phyloP scores from a whole-genome alignment of 2,329 filamentous ascomycete species.

The Diaporthe citri region DNA sequence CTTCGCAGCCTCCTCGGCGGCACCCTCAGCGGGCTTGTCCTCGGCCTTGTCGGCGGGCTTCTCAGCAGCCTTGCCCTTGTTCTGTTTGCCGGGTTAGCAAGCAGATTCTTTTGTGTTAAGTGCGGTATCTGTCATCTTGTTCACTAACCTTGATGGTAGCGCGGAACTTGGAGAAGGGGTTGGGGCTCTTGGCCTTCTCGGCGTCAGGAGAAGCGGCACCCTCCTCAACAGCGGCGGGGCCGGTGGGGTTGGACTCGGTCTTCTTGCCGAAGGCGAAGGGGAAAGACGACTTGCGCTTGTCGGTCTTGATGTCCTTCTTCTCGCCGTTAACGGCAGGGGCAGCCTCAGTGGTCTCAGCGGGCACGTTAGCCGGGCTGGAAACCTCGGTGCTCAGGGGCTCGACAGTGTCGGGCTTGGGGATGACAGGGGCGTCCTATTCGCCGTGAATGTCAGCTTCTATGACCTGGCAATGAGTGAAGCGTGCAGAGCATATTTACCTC shows the following conservation, averaged over 20 bases:
- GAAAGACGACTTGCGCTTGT: conserved; percentile 86
- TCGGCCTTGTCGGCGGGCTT: conserved; percentile 58
- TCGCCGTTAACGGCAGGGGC: conserved; percentile 64
- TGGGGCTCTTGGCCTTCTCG: conserved; percentile 66
- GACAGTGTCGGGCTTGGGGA: conserved; percentile 69
- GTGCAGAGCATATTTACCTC: conserved; percentile 48
- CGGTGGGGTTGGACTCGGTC: conserved; percentile 62
- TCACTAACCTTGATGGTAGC: conserved; percentile 62
- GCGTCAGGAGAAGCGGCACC: conserved; percentile 48
- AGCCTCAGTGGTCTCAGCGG: conserved; percentile 61
- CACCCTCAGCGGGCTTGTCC: conserved; percentile 53
- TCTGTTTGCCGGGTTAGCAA: conserved; percentile 37
- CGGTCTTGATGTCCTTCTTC: conserved; percentile 75
- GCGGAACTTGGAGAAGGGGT: conserved; percentile 71
- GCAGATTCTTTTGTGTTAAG: neutral
- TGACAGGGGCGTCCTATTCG: conserved; percentile 63
- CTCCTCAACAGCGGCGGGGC: conserved; percentile 69
- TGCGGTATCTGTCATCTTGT: neutral
- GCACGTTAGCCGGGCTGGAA: conserved; percentile 59
- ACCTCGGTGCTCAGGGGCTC: conserved; percentile 70
- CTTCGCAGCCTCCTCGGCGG: conserved; percentile 46
- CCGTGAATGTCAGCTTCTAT: conserved; percentile 1
- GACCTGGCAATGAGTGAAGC: neutral
- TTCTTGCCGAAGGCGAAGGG: conserved; percentile 85
- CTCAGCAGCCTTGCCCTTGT: conserved; percentile 54